Conservation (phyloP, 1,139 yeast genomes). For the Geotrichum phurueaensis region DNA sequence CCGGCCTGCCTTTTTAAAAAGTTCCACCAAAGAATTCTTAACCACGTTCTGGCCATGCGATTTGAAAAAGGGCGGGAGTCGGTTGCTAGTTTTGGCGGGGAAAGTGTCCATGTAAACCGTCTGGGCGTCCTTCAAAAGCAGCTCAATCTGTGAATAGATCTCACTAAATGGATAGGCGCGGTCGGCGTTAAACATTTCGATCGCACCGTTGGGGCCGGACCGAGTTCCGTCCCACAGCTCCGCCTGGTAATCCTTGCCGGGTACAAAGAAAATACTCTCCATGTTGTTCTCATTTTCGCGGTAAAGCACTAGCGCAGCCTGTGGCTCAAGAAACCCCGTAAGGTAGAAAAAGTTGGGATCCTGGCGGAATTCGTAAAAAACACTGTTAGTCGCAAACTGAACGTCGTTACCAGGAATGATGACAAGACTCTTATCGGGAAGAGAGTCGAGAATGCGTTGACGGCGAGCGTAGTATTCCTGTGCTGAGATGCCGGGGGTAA, state of each 20-base stretch:
- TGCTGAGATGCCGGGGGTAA: slow-evolving; percentile 86
- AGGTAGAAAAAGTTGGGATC: slow-evolving; percentile 80
- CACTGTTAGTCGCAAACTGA: slow-evolving; percentile 82
- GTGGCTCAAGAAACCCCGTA: slow-evolving; percentile 93
- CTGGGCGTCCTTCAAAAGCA: slow-evolving; percentile 23
- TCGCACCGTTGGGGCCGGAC: slow-evolving; percentile 79
- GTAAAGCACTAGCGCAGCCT: slow-evolving; percentile 69
- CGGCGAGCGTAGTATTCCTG: slow-evolving; percentile 75
- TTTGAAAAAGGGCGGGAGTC: slow-evolving; percentile 21
- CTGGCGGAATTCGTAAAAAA: slow-evolving; percentile 87
- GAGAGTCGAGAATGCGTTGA: slow-evolving; percentile 44
- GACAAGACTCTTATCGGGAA: slow-evolving; percentile 65
- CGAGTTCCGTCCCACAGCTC: slow-evolving; percentile 96
- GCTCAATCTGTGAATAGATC: slow-evolving; percentile 21
- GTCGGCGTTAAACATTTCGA: slow-evolving; percentile 83
- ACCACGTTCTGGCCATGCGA: slow-evolving; percentile 17
- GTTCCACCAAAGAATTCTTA: slow-evolving; percentile 12
- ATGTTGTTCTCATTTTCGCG: slow-evolving; percentile 45
- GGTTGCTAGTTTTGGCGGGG: slow-evolving; percentile 16
- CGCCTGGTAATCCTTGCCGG: slow-evolving; percentile 65
- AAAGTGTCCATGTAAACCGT: slow-evolving; percentile 30
- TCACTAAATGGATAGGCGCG: slow-evolving; percentile 49
- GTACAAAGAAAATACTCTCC: slow-evolving; percentile 60
- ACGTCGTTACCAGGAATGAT: slow-evolving; percentile 67
- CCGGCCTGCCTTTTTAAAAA: slow-evolving; percentile 8